Conservation (phyloP, 2,329 filamentous ascomycete genomes). For the Colletotrichum graminicola region DNA sequence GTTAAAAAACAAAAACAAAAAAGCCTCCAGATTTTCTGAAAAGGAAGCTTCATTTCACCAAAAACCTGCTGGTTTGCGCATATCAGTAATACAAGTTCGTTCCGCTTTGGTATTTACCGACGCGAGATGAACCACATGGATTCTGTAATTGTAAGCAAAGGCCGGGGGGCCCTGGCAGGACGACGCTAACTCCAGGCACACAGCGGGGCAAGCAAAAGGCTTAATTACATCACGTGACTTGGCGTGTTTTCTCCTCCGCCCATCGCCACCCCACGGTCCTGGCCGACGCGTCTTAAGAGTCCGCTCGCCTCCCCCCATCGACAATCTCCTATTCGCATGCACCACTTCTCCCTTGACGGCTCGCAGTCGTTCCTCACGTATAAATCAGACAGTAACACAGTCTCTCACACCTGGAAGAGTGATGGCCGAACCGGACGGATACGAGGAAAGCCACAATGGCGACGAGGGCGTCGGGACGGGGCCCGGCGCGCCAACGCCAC, state of each 20-base stretch:
- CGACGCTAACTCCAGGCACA: constrained; percentile 31
- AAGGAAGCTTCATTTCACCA: too few species aligned
- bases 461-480: constrained; percentile 82
- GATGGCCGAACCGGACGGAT: constrained; percentile 68
- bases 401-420: constrained; percentile 16
- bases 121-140: not conserved
- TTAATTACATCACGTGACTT: constrained; percentile 52
- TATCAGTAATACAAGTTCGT: not conserved
- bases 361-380: not conserved
- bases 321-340: not conserved
- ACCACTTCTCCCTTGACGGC: not conserved
- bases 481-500: constrained; percentile 92
- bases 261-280: constrained; percentile 44
- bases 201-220: constrained; percentile 3
- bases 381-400: not conserved
- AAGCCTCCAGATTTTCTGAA: too few species aligned
- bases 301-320: constrained; percentile 15
- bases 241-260: constrained; percentile 49
- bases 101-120: not conserved
- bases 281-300: constrained; percentile 50
- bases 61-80: not conserved
- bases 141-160: not conserved
- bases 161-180: not conserved
- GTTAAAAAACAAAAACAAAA: not conserved
- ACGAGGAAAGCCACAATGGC: constrained; percentile 73